phyloP scores from a whole-genome alignment of 305 asterid genomes.

The Fraxinus xanthoxyloides region DNA sequence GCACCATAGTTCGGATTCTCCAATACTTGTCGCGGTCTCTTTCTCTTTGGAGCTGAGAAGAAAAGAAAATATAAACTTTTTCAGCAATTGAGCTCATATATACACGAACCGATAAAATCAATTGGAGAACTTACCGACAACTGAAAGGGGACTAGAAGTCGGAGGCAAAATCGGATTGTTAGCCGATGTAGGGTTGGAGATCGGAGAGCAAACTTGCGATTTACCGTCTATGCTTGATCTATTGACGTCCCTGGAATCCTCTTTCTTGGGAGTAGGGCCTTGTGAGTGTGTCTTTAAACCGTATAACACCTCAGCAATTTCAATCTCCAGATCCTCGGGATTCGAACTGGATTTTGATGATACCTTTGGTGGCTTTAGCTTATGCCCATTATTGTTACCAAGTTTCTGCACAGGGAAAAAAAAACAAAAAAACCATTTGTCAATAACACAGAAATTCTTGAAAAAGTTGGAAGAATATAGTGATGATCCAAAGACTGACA shows the following conservation, averaged over 20 bases:
- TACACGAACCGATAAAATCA: neutral
- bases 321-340: constrained; percentile 91
- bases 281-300: constrained; percentile 86
- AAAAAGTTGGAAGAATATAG: neutral
- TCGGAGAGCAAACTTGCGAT: constrained; percentile 68
- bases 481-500: constrained; percentile 44
- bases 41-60: constrained; percentile 40
- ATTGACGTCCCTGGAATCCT: constrained; percentile 62
- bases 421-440: neutral
- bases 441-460: neutral
- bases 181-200: constrained; percentile 50
- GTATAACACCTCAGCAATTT: constrained; percentile 84
- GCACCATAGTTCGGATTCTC: constrained; percentile 50
- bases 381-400: constrained; percentile 44
- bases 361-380: constrained; percentile 71
- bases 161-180: constrained; percentile 32
- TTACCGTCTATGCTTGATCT: constrained; percentile 55
- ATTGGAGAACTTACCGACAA: constrained; percentile 55
- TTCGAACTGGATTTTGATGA: constrained; percentile 55
- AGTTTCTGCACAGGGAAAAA: constrained; percentile 48
- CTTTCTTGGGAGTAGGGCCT: constrained; percentile 66
- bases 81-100: neutral
- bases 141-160: constrained; percentile 54
- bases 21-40: constrained; percentile 74
- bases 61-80: neutral